phyloP scores from a whole-genome alignment of 2,329 filamentous ascomycete species.

The Pestalotiopsis sp. region DNA sequence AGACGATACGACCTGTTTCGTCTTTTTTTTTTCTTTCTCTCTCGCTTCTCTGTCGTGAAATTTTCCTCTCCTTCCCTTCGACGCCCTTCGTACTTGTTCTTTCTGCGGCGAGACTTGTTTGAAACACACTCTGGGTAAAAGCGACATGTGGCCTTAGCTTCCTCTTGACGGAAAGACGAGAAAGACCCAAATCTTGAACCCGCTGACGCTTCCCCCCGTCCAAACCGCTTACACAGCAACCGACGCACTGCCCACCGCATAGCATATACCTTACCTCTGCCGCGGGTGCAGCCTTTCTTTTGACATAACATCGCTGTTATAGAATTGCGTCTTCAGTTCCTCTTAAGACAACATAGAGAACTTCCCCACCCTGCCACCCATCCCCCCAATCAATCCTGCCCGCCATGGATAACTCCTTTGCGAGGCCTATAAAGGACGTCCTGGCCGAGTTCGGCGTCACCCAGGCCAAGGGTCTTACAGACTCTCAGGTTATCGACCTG shows the following conservation, averaged over 20 bases:
- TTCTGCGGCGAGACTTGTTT: conserved; percentile 3
- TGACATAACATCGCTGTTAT: background rate
- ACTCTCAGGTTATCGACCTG: conserved; percentile 56
- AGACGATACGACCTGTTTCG: conserved; percentile 5
- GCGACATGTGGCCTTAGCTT: conserved; percentile 1
- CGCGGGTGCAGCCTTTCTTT: background rate
- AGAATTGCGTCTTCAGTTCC: conserved; percentile 4
- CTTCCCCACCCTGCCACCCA: background rate
- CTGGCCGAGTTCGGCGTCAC: conserved; percentile 60
- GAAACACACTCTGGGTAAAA: background rate
- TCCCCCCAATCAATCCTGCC: conserved; percentile 15
- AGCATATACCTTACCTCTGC: background rate
- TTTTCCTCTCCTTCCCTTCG: conserved; percentile 6
- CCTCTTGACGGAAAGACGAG: background rate
- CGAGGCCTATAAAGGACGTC: conserved; percentile 57
- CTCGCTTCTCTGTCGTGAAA: background rate
- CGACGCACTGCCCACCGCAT: background rate
- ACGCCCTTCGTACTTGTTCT: conserved; percentile 14
- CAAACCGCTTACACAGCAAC: background rate
- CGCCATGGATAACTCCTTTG: conserved; percentile 64
- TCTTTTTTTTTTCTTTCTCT: conserved; percentile 15
- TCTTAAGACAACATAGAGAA: conserved; percentile 18
- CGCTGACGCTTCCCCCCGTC: background rate
- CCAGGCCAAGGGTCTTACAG: conserved; percentile 53
- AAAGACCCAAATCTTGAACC: background rate